These are phyloP conservation scores for Sesbania bispinosa DNA, from an alignment of 306 rosid species.

Conservation along the genomic window DNA sequence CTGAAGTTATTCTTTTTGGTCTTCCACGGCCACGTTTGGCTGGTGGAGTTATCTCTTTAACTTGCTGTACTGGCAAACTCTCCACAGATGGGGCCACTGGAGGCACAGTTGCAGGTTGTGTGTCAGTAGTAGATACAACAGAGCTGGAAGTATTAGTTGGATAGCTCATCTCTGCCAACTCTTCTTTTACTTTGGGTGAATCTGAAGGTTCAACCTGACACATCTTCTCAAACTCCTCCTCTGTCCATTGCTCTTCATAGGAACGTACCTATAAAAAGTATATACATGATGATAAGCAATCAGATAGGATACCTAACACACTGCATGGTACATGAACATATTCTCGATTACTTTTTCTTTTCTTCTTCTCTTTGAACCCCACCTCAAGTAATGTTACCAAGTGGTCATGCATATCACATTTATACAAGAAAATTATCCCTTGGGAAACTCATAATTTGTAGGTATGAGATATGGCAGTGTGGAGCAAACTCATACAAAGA, in stretches of 20 bases:
- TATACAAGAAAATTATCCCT: not conserved
- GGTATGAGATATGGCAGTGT: not conserved
- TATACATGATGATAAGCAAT: not conserved
- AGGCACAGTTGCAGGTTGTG: slow-evolving; percentile 41
- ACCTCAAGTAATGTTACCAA: not conserved
- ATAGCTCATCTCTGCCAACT: slow-evolving; percentile 31
- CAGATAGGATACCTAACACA: not conserved
- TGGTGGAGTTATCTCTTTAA: slow-evolving; percentile 72
- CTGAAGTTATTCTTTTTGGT: slow-evolving; percentile 72
- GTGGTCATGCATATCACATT: not conserved
- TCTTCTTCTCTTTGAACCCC: not conserved
- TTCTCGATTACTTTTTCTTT: slow-evolving; percentile 7
- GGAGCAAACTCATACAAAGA: not conserved
- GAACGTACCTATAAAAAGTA: slow-evolving; percentile 72
- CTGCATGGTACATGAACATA: not conserved
- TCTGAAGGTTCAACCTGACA: slow-evolving; percentile 80
- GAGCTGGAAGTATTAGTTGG: slow-evolving; percentile 42
- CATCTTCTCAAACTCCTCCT: slow-evolving; percentile 96
- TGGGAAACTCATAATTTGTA: not conserved
- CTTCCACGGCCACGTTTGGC: slow-evolving; percentile 96
- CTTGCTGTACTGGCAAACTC: slow-evolving; percentile 48
- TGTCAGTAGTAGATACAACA: slow-evolving; percentile 35
- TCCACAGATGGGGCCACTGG: slow-evolving; percentile 44
- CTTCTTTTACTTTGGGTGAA: slow-evolving; percentile 65
- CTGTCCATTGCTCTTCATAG: slow-evolving; percentile 99